Base-by-base conservation (phyloP, 345 rosid species). In the Corchorus olitorius region DNA sequence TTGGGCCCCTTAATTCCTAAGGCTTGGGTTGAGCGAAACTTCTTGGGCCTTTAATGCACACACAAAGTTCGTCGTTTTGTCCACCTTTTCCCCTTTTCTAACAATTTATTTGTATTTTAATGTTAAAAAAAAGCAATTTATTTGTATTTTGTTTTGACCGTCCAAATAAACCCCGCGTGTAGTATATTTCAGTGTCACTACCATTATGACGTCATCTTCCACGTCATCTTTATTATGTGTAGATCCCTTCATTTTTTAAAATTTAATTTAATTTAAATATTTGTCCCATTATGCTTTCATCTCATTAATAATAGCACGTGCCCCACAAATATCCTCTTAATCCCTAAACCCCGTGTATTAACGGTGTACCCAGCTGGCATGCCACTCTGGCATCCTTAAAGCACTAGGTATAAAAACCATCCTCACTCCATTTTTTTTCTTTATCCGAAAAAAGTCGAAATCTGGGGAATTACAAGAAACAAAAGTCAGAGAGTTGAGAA, bases 341-440 rank as follows among this genome's bases (percentile, higher is more conserved):
- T 3, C 61, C 62, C 27, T 27, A 0, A 52, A 11, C 0, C 35
- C 83, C 77, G 53, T 27, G 77, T 63, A 16, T 34, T 34, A 34
- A n/a, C 45, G 2, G 68, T 34, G 61, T 65, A 52, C 20, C 49
- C 77, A 75, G 63, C 62, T 75, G 50, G 35, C 20, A 19, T 52
- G 50, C 63, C 60, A 64, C 62, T 20, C 16, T 11, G 20, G 1
- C 60, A 6, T 13, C 13, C n/a, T 35, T 8, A 14, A 17, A 46
- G 17, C 39, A 3, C 63, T 49, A 16, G 54, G 16, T 59, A 59
- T 62, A 60, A 46, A 59, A 73, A 2, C 43, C 55, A 14, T 1
- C 54, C 19, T n/a, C 9, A 4, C 54, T 9, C 6, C 27, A 27
- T 16, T 67, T 22, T 22, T 22, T 22, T 48, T 3, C 34, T 0